A percentile compares a stretch with the other conserved stretches of the same genome.
These are phyloP conservation scores for Glycine latifolia DNA, from an alignment of 306 rosid species.

Conservation along the genomic window DNA sequence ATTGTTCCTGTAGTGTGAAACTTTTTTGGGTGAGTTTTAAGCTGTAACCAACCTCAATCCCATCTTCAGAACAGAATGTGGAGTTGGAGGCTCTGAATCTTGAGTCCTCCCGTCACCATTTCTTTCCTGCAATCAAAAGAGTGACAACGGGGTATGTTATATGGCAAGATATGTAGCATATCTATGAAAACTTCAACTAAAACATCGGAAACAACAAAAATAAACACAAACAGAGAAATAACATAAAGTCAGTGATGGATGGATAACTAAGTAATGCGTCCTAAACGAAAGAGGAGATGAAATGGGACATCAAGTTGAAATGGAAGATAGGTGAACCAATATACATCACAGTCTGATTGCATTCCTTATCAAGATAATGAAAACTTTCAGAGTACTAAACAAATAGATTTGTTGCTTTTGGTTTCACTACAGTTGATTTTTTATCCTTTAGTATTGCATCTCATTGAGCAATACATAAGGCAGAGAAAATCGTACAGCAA, in stretches of 20 bases:
- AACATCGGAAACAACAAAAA: constrained; percentile 7
- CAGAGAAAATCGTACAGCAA: neutral
- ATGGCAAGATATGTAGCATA: neutral
- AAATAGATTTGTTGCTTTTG: neutral
- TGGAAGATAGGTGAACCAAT: neutral
- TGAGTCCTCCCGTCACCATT: constrained; percentile 75
- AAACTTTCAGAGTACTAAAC: no score
- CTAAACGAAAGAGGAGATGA: constrained; percentile 19
- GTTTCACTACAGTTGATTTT: neutral
- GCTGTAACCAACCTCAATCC: constrained; percentile 75
- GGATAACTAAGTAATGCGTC: constrained; percentile 18
- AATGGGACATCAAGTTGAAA: constrained; percentile 15
- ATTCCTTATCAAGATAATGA: no score
- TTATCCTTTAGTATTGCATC: constrained; percentile 19
- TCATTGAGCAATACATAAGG: neutral
- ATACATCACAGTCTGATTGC: no score
- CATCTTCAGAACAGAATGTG: constrained; percentile 84
- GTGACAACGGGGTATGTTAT: constrained; percentile 36
- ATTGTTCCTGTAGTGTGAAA: constrained; percentile 4
- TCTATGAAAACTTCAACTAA: constrained; percentile 30
- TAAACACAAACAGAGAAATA: constrained; percentile 3
- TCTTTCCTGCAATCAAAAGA: constrained; percentile 73
- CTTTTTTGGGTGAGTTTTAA: constrained; percentile 22
- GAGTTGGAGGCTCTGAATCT: constrained; percentile 95
- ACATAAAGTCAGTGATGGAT: constrained; percentile 15